Evolutionary conservation across 2,329 filamentous ascomycete genomes (phyloP), one percentile per base, ranked within the genome.

Genomic region (Aspergillus fijiensis): DNA sequence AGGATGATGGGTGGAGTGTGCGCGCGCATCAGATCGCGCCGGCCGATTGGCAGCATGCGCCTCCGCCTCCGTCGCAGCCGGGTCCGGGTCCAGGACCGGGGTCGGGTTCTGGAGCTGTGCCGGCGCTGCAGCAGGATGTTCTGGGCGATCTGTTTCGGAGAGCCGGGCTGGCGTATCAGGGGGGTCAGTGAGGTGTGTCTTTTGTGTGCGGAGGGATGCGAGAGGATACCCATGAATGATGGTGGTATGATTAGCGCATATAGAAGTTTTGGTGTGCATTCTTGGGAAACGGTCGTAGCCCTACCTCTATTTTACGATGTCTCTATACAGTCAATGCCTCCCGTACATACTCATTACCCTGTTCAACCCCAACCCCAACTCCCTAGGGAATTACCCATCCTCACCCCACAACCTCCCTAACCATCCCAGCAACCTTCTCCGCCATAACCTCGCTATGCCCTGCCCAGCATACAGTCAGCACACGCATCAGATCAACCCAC

Each of bases 1-100:
- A 81, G 54, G 82, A 84, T 64, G 78, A 81, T 56, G 80, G 69
- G 11, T 83, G 79, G 75, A 83, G 79, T 67, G 74, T 83, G 14
- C 77, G 79, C 52, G 76, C 76, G 50, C 82, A 84, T 68, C 75
- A 76, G 60, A 59, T 74, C 10, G 63, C 48, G 6, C 67, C 66
- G 12, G 57, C 33, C 12, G 64, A 66, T 39, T 58, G 63, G 54
- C 70, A 66, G 60, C 65, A 67, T 25, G 57, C 61, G 25, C 60
- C 61, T 9, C 64, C 60, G 31, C 63, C 60, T 42, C 63, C 63
- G 27, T 23, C 57, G 50, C 25, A 57, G 49, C 52, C 54, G 19
- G 63, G 62, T 51, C 52, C 63, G 49, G 49, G 50, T n/a, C 52
- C 54, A n/a, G 63, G 62, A 51, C 52, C 63, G 49, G 49, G 50